Percentiles rank a stretch among this genome's conserved stretches.
phyloP scores from a whole-genome alignment of 768 basidiomycete genomes.

The Amanita thiersii region DNA sequence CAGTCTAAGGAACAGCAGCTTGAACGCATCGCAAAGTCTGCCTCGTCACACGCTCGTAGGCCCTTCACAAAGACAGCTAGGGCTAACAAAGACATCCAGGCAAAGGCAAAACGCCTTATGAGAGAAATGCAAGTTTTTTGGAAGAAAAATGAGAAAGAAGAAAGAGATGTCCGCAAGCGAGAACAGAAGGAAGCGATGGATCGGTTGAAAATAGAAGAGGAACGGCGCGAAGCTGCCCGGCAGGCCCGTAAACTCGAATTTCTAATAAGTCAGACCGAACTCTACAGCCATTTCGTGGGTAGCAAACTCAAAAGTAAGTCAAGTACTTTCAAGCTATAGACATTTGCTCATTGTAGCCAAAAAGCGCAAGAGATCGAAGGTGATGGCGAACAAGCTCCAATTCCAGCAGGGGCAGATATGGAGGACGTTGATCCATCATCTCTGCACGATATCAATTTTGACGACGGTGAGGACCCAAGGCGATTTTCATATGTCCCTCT shows the following conservation, averaged over 20 bases:
- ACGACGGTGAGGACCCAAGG: conserved; percentile 59
- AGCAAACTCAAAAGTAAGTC: conserved; percentile 85
- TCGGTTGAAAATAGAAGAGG: conserved; percentile 82
- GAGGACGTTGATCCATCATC: conserved; percentile 41
- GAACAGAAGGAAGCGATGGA: conserved; percentile 93
- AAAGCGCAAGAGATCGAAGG: conserved; percentile 76
- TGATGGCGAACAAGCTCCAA: conserved; percentile 27
- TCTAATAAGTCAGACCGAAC: conserved; percentile 95
- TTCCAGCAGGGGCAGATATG: conserved; percentile 51
- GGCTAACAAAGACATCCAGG: conserved; percentile 73
- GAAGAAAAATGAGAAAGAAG: conserved; percentile 98
- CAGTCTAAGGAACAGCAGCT: conserved; percentile 58
- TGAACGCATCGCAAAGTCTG: conserved; percentile 69
- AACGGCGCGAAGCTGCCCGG: conserved; percentile 86
- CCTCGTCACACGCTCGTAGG: conserved; percentile 70
- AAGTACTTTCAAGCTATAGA: conserved; percentile 2
- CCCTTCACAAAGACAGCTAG: conserved; percentile 71
- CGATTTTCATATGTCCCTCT: conserved; percentile 2
- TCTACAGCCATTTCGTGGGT: conserved; percentile 98
- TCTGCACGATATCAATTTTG: conserved; percentile 80
- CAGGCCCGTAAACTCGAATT: conserved; percentile 97
- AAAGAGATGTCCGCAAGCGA: conserved; percentile 84
- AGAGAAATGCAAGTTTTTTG: conserved; percentile 96
- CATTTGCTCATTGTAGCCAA: conserved; percentile 12
- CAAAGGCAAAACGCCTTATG: conserved; percentile 82